phyloP scores from a whole-genome alignment of 768 basidiomycete genomes.

The Neoboletus subvelutipes region DNA sequence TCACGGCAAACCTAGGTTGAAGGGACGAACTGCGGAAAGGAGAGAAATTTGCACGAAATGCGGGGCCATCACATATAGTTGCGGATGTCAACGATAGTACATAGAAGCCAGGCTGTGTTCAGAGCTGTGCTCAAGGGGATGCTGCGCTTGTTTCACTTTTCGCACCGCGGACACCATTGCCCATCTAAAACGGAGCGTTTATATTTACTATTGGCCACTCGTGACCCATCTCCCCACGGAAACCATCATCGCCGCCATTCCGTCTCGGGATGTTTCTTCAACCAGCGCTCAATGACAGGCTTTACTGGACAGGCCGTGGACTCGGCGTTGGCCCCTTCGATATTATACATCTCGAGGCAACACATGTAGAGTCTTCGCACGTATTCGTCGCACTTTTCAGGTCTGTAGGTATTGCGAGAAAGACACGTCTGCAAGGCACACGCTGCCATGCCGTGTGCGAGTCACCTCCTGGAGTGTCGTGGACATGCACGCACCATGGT shows the following conservation, averaged over 20 bases:
- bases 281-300: slow-evolving; percentile 54
- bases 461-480: not conserved
- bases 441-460: slow-evolving; percentile 37
- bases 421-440: slow-evolving; percentile 65
- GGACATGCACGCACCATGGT: slow-evolving; percentile 20
- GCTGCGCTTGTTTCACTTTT: not conserved
- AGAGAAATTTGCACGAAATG: not conserved
- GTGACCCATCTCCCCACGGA: not conserved
- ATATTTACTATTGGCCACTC: not conserved
- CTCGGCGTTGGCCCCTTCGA: slow-evolving; percentile 37
- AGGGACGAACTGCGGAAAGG: not conserved
- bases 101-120: too few relatives aligned
- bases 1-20: too few relatives aligned
- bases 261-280: slow-evolving; percentile 36
- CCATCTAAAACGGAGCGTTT: not conserved
- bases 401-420: slow-evolving; percentile 59
- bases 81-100: not conserved
- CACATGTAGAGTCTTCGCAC: slow-evolving; percentile 59
- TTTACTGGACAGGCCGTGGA: slow-evolving; percentile 65
- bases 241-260: not conserved
- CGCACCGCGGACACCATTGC: not conserved
- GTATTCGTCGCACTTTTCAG: slow-evolving; percentile 57
- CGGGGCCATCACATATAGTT: not conserved
- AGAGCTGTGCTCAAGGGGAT: not conserved
- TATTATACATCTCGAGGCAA: slow-evolving; percentile 57